These are phyloP conservation scores for Cryphonectria carpinicola DNA, from an alignment of 2,329 filamentous ascomycete genomes.

Conservation along the genomic window DNA sequence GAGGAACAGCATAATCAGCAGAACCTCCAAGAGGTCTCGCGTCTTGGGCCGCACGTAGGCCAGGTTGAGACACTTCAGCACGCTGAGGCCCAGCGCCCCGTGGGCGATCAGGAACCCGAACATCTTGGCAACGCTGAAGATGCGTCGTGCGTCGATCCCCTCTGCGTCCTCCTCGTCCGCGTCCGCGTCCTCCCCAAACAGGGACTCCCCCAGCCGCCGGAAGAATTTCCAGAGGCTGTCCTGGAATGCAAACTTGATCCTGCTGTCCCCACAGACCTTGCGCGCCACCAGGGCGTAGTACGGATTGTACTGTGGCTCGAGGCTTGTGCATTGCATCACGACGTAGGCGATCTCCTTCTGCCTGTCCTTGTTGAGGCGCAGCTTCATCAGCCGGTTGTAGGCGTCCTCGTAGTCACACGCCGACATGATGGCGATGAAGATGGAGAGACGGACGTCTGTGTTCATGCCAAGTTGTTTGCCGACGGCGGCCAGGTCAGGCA, in stretches of 20 bases:
- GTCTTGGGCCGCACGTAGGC: conserved; percentile 77
- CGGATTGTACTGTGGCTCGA: conserved; percentile 84
- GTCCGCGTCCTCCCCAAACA: conserved; percentile 67
- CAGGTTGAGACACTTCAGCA: conserved; percentile 75
- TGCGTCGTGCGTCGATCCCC: conserved; percentile 52
- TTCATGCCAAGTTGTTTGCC: conserved; percentile 84
- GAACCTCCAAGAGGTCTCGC: conserved; percentile 75
- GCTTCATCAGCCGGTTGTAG: conserved; percentile 75
- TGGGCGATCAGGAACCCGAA: conserved; percentile 56
- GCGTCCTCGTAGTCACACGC: conserved; percentile 85
- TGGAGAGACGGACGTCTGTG: conserved; percentile 83
- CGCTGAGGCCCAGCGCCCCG: conserved; percentile 49
- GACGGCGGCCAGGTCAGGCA: conserved; percentile 73
- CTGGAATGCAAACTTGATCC: conserved; percentile 82
- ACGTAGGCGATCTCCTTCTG: conserved; percentile 86
- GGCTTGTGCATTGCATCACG: conserved; percentile 82
- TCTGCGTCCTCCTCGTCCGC: conserved; percentile 57
- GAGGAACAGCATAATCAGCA: conserved; percentile 77
- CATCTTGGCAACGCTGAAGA: conserved; percentile 58
- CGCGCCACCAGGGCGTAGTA: conserved; percentile 89
- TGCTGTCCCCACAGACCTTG: conserved; percentile 74
- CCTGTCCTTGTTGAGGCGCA: conserved; percentile 84
- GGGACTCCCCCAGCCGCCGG: conserved; percentile 79
- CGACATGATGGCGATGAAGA: conserved; percentile 90
- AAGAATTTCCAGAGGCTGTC: conserved; percentile 87